Base-by-base conservation (phyloP, 2,329 filamentous ascomycete species). In the Colletotrichum salicis region DNA sequence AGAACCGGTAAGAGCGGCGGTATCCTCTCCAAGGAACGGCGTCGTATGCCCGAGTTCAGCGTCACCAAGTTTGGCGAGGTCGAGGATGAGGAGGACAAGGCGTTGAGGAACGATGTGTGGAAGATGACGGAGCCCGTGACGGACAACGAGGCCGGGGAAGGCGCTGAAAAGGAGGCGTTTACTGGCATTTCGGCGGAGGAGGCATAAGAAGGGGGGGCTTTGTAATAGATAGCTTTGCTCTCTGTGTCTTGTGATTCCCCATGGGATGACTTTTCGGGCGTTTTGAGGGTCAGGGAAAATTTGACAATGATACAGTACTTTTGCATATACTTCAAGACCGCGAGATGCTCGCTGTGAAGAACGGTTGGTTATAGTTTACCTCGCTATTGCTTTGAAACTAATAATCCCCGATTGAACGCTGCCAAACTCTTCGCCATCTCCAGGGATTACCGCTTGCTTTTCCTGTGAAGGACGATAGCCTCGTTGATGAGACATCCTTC, bases 51-150 rank as follows among this genome's bases (percentile, higher is more conserved):
- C 45, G 88, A 89, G 64, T 88, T 89, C 70, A 86, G 86, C 77
- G 87, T 90, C 82, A 90, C 88, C 29, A 87, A 84, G 70, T 89
- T 90, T 68, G 83, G 81, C 33, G 79, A 79, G 33, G 85, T 86
- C 58, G 84, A 86, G 41, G 81, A 84, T 60, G 82, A 86, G 74
- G 85, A 87, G 75, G 80, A 83, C 29, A 74, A 73, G 63, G 75
- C 71, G 52, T 51, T 74, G 67, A 54, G 55, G 29, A 58, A 74
- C 64, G 73, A 74, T 3, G 72, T 74, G n/a, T 74, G 71, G 71
- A 63, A 74, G 51, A 72, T 64, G 64, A 74, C 71, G 51, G 68
- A 60, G 5, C 71, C 73, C 6, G 71, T 45, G 63, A 52, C 58
- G 51, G 73, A 69, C 12, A 54, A 45, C 33, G 56, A 60, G 51